Conservation (phyloP, 192 early-diverging fungal species). For the Gaertneriomyces sp. region DNA sequence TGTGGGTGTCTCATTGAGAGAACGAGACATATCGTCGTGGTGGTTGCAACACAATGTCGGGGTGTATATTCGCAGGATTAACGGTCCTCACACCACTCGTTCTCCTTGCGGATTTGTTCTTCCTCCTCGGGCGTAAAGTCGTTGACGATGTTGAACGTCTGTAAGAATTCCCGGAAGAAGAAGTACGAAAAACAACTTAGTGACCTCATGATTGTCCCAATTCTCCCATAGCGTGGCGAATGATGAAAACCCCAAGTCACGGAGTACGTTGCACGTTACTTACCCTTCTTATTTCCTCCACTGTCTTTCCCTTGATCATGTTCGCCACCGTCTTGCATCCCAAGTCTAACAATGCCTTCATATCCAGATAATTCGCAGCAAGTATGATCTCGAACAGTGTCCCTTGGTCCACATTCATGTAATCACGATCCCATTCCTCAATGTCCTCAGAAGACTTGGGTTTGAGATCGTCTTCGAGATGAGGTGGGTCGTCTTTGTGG, state of each 20-base stretch:
- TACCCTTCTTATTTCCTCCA: conserved; percentile 77
- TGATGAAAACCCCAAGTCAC: no score
- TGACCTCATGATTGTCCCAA: neutral
- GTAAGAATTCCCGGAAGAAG: conserved; percentile 1
- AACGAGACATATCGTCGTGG: no score
- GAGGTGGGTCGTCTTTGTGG: conserved; percentile 69
- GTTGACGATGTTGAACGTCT: conserved; percentile 87
- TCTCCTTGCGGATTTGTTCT: conserved; percentile 65
- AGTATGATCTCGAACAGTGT: conserved; percentile 89
- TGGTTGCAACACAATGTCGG: no score
- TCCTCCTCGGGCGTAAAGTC: conserved; percentile 98
- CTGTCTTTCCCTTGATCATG: conserved; percentile 87
- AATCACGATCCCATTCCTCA: conserved; percentile 87
- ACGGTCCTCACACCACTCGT: conserved; percentile 48
- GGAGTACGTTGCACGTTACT: no score
- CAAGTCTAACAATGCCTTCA: conserved; percentile 57
- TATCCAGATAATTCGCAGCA: conserved; percentile 65
- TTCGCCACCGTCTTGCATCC: conserved; percentile 85
- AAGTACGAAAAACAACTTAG: neutral
- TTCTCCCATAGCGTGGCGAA: no score
- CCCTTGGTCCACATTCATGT: conserved; percentile 89
- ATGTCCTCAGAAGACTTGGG: conserved; percentile 69
- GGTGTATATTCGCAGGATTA: neutral
- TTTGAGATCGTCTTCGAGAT: conserved; percentile 59
- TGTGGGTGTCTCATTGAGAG: no score